Evolutionary conservation across 73 alveolate species (phyloP), one percentile per base, ranked within the genome.

Genomic region (Tetrahymena thermophila): DNA sequence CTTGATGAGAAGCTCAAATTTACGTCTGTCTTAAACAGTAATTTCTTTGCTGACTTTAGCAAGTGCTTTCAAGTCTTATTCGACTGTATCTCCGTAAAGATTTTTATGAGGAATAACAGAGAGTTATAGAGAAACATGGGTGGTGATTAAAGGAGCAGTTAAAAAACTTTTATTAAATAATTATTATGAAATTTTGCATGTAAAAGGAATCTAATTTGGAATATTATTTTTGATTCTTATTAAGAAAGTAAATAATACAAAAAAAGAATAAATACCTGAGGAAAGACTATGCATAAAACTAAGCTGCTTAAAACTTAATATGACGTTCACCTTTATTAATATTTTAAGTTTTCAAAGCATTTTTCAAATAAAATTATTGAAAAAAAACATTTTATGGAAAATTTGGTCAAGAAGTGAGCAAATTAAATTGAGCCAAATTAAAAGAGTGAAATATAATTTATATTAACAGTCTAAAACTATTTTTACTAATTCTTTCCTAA

Each of bases 101-200:
- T 95, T 93, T 84, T 94, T 35, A 93, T 97, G 98, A 5, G 98
- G 98, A 0, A 94, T 38, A 4, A 97, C 98, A 85, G 98, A 97
- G 44, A 97, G 89, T 85, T 97, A 94, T 96, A 97, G 94, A 5
- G 97, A 94, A 37, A 98, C 96, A 28, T 97, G 97, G 9, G 96
- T 94, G 9, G 98, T 94, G 50, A 93, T 94, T 43, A 97, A 85
- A 25, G 98, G 98, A 3, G 96, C 94, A 43, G 97, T 71, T 10
- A 71, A 31, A 15, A 71, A 71, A 25, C 89, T 71, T 23, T 28
- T 71, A 19, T 17, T 25, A 19, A 23, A 71, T 28, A 56, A 56
- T 19, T 19, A 56, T 9, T 10, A 28, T 71, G 17, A 23, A 28
- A 31, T 28, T 8, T 58, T 71, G 7, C 5, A 14, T 14, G 0